phyloP scores from a whole-genome alignment of 2,329 filamentous ascomycete genomes.

The Claviceps capensis region DNA sequence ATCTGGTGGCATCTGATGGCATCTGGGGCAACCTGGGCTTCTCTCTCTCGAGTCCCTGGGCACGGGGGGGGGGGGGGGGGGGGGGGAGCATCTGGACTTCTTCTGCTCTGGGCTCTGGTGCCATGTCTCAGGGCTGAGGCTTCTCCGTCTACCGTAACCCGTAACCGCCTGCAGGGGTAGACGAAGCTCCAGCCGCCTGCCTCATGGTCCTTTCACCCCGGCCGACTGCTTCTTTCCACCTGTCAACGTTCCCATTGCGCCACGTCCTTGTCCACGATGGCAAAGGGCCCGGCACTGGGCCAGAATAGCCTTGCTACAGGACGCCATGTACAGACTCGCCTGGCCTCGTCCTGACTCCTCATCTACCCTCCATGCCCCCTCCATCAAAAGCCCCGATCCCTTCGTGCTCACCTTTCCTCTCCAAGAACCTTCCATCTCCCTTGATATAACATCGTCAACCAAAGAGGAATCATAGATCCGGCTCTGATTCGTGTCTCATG shows the following conservation, averaged over 20 bases:
- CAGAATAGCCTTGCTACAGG: slow-evolving; percentile 9
- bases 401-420: slow-evolving; percentile 12
- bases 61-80: neutral
- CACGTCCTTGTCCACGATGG: slow-evolving; percentile 9
- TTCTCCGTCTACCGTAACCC: neutral
- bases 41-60: no score
- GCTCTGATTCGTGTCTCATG: slow-evolving; percentile 20
- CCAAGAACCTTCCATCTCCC: slow-evolving; percentile 15
- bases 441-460: slow-evolving; percentile 19
- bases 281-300: slow-evolving; percentile 4
- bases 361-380: slow-evolving; percentile 22
- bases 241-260: neutral
- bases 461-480: slow-evolving; percentile 15
- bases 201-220: slow-evolving; percentile 8
- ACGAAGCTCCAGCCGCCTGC: no score
- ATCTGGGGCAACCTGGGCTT: neutral
- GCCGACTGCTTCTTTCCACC: slow-evolving; percentile 4
- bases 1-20: neutral
- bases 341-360: slow-evolving; percentile 16
- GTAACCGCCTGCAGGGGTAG: neutral
- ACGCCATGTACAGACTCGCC: slow-evolving; percentile 4
- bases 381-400: slow-evolving; percentile 10
- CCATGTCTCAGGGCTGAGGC: neutral
- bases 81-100: neutral
- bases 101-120: neutral